Evolutionary conservation across 1,284 basidiomycete species (phyloP), one percentile per base, ranked within the genome.

Genomic region (Agaricales sp.): DNA sequence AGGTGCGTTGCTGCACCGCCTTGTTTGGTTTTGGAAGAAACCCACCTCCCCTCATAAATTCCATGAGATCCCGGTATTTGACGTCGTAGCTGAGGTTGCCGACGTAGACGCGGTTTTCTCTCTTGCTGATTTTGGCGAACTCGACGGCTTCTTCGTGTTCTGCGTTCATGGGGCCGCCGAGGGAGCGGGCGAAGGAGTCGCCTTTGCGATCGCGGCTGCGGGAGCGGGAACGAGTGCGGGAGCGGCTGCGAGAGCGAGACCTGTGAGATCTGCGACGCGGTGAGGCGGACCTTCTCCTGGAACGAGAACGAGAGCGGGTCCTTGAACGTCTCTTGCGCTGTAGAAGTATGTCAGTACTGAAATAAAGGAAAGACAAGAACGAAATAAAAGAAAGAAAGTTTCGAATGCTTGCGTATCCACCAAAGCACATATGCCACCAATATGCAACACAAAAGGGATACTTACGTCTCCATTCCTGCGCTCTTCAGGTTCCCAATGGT

Each of bases 11-110:
- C 69, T 76, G 70, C 77, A 75, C 75, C 80, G 80, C 80, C 80
- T n/a, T n/a, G n/a, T n/a, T n/a, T n/a, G n/a, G n/a, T n/a, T n/a
- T n/a, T n/a, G n/a, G n/a, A n/a, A n/a, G n/a, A 30, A 70, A 94
- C 92, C 84, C 89, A 96, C 93, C 92, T 92, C 90, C 89, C 82
- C 87, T 79, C 91, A 95, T 94, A 66, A 94, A 95, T 82, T 93
- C 88, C 79, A 93, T 92, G 71, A 98, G 77, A 74, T 96, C 92
- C 70, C 89, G 83, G 74, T 94, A 96, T 72, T 88, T 94, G 80
- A 93, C 90, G 67, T 94, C 90, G 77, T 96, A 98, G 64, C 87
- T 89, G 68, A 98, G 80, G 68, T 98, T 98, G 63, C 94, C 95
- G 65, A 98, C 92, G 63, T 99, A 98, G 60, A 98, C 92, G 56